These are phyloP conservation scores for Apiotrichum sp. DNA, from an alignment of 1,284 basidiomycete species.

Conservation along the genomic window DNA sequence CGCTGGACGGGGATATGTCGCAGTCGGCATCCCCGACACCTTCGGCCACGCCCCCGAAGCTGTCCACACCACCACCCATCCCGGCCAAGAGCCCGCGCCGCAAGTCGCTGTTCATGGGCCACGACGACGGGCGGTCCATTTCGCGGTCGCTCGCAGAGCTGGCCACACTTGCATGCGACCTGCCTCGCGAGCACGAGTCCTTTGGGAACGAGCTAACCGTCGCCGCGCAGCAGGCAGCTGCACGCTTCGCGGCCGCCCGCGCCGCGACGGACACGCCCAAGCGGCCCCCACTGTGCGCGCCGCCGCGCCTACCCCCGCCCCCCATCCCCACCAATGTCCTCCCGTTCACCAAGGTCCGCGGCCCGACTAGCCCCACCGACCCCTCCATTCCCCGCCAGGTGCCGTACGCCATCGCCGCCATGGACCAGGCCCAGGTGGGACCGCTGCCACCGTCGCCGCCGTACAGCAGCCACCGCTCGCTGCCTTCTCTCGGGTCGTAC, in stretches of 20 bases:
- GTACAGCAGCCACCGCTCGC: conserved; percentile 30
- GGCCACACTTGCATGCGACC: conserved; percentile 15
- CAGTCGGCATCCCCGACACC: no score
- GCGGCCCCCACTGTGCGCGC: not conserved
- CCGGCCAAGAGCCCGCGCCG: conserved; percentile 9
- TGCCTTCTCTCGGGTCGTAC: conserved; percentile 36
- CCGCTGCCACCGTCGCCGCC: conserved; percentile 20
- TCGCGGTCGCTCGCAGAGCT: conserved; percentile 19
- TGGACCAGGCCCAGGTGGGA: not conserved
- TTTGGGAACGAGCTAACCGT: conserved; percentile 9
- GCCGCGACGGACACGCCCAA: conserved; percentile 2
- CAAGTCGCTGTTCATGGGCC: conserved; percentile 9
- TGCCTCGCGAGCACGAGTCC: conserved; percentile 2
- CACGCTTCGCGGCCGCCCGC: conserved; percentile 8
- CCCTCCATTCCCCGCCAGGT: not conserved
- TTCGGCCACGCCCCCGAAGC: no score
- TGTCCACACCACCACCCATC: not conserved
- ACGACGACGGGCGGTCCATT: conserved; percentile 18
- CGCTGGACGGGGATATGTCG: no score
- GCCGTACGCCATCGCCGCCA: not conserved
- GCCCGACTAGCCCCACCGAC: not conserved
- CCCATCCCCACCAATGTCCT: not conserved
- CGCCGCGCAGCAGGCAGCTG: conserved; percentile 2
- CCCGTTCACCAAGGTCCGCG: not conserved
- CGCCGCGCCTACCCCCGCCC: not conserved